Evolutionary conservation across 257 asterid species (phyloP).

Genomic region (Orobanche coerulescens): DNA sequence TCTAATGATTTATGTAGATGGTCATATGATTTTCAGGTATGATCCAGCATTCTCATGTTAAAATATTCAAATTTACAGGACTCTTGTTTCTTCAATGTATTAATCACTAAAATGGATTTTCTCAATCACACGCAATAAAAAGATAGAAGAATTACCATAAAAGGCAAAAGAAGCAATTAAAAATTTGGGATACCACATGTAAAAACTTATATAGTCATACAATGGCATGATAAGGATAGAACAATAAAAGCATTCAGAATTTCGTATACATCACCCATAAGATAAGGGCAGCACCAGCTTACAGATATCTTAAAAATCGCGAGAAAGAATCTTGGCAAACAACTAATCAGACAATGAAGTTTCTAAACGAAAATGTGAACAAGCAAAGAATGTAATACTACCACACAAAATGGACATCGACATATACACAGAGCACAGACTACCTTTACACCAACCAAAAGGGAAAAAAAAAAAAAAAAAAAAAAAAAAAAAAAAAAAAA

Average conservation of each 20-base stretch:
- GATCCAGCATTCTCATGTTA: not conserved
- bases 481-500: too few relatives aligned
- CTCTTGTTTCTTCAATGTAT: slow-evolving; percentile 22
- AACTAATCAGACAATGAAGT: slow-evolving; percentile 11
- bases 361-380: not conserved
- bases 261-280: slow-evolving; percentile 7
- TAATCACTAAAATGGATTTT: slow-evolving; percentile 6
- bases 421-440: slow-evolving; percentile 4
- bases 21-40: slow-evolving; percentile 7
- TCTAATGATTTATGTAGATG: slow-evolving; percentile 9
- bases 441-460: not conserved
- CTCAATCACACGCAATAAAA: slow-evolving; percentile 12
- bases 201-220: not conserved
- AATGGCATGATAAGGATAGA: slow-evolving; percentile 1
- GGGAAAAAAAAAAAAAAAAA: slow-evolving; percentile 1
- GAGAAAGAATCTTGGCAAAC: not conserved
- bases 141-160: slow-evolving; percentile 3
- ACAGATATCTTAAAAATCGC: not conserved
- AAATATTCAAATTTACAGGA: not conserved
- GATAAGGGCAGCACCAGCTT: not conserved
- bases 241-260: not conserved
- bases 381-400: not conserved
- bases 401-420: slow-evolving; percentile 13
- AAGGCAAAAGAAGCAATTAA: slow-evolving; percentile 2
- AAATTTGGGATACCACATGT: slow-evolving; percentile 6